Base-by-base conservation (phyloP, 164 flowering plant genomes). In the Malania oleifera region DNA sequence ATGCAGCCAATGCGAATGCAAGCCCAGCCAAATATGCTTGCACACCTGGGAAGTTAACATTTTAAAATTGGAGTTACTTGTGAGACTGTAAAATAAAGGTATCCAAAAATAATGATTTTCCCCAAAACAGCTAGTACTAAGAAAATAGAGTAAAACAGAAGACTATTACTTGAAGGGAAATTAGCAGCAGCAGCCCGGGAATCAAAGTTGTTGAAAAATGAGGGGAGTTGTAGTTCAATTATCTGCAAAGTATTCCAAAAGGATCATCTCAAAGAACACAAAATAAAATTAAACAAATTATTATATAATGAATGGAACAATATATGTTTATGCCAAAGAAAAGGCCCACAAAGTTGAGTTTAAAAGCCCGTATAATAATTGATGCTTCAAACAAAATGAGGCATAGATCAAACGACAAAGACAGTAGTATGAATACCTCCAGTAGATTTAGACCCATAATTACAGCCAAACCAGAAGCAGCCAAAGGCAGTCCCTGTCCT, bases 11-110 rank as follows among this genome's bases (percentile, higher is more conserved):
- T 58, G 98, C 97, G 80, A 92, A 92, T 39, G 98, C 82, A 26
- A 92, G 95, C 48, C 98, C 98, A 61, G 98, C 97, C 66, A 89
- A 65, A 70, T 92, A 92, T 52, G 97, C 96, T 80, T 92, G 98
- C 60, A 89, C 96, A 72, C 98, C 97, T 93, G 62, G 44, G 25
- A 48, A 51, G 1, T 31, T 53, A 45, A 47, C 29, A 1, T 29
- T 35, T 19, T 27, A 29, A 40, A 52, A 23, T 3, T 58, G 31
- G 35, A 62, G 25, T 44, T 31, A 26, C 37, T 20, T 27, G 3
- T 15, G 13, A 31, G 24, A 52, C 40, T 20, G 17, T 40, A 49
- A 52, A 35, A 24, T 10, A 22, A 48, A 9, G 35, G 35, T 9
- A 23, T 18, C 6, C 7, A 29, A 26, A 48, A 20, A 59, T 47